Percentiles rank a stretch among this genome's conserved stretches.
These are phyloP conservation scores for Aspergillus ochraceus DNA, from an alignment of 2,329 filamentous ascomycete species.

Conservation along the genomic window DNA sequence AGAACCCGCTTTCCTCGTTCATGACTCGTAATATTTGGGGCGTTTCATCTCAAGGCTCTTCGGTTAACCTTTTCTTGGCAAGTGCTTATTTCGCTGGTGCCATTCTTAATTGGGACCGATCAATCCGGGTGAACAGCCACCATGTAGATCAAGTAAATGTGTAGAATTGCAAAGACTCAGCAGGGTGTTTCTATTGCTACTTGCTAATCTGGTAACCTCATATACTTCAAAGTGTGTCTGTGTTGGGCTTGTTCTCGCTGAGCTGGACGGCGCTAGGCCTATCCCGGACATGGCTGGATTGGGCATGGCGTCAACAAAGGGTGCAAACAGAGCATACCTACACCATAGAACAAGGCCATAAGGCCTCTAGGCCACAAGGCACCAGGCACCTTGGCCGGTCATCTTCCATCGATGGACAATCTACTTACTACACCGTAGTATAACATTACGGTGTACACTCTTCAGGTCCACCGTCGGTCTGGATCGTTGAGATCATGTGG, in stretches of 20 bases:
- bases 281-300: not conserved
- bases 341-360: not conserved
- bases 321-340: not conserved
- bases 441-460: too few species aligned
- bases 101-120: not conserved
- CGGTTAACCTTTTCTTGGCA: not conserved
- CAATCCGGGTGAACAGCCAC: too few species aligned
- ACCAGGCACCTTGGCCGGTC: not conserved
- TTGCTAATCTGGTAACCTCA: too few species aligned
- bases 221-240: not conserved
- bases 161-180: too few species aligned
- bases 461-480: not conserved
- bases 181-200: too few species aligned
- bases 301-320: not conserved
- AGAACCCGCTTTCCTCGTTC: too few species aligned
- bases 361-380: not conserved
- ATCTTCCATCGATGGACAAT: not conserved
- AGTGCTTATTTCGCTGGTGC: not conserved
- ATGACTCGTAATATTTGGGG: too few species aligned
- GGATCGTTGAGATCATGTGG: not conserved
- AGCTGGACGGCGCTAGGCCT: too few species aligned
- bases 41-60: not conserved
- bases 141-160: too few species aligned
- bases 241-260: too few species aligned
- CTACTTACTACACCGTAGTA: not conserved